Conservation (phyloP, 331 rosid genomes). For the Arachis monticola region DNA sequence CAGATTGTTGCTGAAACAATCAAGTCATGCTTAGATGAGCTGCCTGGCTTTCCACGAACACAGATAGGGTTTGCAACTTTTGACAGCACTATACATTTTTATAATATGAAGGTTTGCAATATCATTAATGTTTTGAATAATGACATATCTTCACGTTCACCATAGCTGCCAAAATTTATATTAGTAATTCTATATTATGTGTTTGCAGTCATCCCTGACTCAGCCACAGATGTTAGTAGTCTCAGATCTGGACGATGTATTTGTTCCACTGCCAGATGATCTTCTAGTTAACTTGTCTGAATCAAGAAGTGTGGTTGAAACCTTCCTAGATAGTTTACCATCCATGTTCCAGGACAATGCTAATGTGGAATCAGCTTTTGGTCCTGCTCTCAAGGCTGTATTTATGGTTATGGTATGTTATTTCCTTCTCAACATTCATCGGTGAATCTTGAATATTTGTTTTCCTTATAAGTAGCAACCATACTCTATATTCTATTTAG, state of each 20-base stretch:
- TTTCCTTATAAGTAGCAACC: background rate
- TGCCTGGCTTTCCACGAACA: conserved; percentile 95
- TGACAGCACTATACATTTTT: conserved; percentile 96
- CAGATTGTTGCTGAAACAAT: conserved; percentile 96
- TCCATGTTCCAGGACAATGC: conserved; percentile 90
- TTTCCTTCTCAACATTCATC: conserved; percentile 26
- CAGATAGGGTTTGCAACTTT: conserved; percentile 99
- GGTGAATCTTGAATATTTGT: conserved; percentile 36
- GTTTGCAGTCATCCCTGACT: conserved; percentile 83
- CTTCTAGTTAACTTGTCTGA: conserved; percentile 97
- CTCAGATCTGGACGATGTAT: conserved; percentile 95
- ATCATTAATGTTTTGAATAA: conserved; percentile 30
- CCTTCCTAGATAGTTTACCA: conserved; percentile 94
- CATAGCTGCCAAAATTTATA: conserved; percentile 27
- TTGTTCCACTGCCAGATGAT: conserved; percentile 97
- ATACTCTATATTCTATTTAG: background rate
- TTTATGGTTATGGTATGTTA: conserved; percentile 89
- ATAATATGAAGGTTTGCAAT: conserved; percentile 84
- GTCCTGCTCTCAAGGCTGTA: conserved; percentile 95
- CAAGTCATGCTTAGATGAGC: conserved; percentile 88
- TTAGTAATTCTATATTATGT: conserved; percentile 43
- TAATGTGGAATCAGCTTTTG: conserved; percentile 96
- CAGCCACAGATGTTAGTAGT: conserved; percentile 99
- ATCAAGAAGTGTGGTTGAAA: conserved; percentile 92
- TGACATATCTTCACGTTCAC: conserved; percentile 19